Evolutionary conservation across 768 basidiomycete species (phyloP).

Genomic region (Suillus bovinus): DNA sequence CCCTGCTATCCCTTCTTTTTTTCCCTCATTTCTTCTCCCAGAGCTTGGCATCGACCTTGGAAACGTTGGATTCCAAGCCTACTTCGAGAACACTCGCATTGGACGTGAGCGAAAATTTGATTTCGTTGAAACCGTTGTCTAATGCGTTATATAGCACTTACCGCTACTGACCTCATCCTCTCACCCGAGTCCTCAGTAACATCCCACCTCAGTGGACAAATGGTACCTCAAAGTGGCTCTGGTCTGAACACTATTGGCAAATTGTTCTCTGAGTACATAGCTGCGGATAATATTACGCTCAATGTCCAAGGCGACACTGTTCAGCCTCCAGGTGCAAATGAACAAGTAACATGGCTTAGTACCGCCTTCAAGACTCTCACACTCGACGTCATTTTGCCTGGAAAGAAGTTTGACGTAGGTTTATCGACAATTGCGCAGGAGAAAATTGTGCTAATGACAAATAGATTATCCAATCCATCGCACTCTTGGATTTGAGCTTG

Average conservation of each 20-base stretch:
- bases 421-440: neutral
- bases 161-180: slow-evolving; percentile 49
- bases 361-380: slow-evolving; percentile 69
- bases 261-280: slow-evolving; percentile 67
- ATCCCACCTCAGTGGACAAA: slow-evolving; percentile 61
- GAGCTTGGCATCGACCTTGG: slow-evolving; percentile 74
- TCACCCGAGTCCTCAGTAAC: slow-evolving; percentile 47
- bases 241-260: slow-evolving; percentile 53
- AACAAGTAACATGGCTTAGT: slow-evolving; percentile 61
- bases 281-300: slow-evolving; percentile 63
- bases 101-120: slow-evolving; percentile 51
- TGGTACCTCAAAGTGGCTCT: slow-evolving; percentile 60
- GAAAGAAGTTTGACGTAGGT: slow-evolving; percentile 53
- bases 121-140: neutral
- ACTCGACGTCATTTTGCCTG: slow-evolving; percentile 61
- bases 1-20: slow-evolving; percentile 9
- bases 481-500: slow-evolving; percentile 56
- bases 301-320: slow-evolving; percentile 60
- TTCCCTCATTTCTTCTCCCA: slow-evolving; percentile 29
- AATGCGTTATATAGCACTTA: slow-evolving; percentile 45
- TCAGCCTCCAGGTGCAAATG: slow-evolving; percentile 52
- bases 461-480: slow-evolving; percentile 65
- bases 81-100: slow-evolving; percentile 54
- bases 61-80: slow-evolving; percentile 60
- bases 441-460: slow-evolving; percentile 3